Conservation (phyloP, 2,329 filamentous ascomycete species). For the Penicillium sp. region DNA sequence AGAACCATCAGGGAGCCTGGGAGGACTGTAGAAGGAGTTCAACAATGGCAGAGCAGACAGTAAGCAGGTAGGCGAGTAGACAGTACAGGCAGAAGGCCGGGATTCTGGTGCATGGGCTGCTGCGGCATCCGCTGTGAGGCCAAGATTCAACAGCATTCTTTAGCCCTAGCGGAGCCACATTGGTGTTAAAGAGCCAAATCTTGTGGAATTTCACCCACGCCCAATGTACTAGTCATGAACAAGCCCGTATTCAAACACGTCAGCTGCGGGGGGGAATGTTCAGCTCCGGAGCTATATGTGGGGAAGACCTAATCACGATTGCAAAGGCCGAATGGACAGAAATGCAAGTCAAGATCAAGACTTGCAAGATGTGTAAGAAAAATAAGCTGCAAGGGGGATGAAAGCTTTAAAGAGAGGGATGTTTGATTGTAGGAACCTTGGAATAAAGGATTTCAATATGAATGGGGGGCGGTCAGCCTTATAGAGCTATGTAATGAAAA, state of each 20-base stretch:
- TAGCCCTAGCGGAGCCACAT: constrained; percentile 25
- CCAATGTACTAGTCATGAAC: constrained; percentile 9
- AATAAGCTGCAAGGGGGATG: neutral
- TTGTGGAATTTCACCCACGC: constrained; percentile 1
- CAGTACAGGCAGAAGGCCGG: constrained; percentile 19
- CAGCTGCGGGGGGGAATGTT: constrained; percentile 15
- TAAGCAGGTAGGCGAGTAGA: constrained; percentile 23
- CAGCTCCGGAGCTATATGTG: neutral
- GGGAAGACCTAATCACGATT: neutral
- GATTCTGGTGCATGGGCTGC: constrained; percentile 37
- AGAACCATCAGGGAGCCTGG: constrained; percentile 20
- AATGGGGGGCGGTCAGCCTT: constrained; percentile 23
- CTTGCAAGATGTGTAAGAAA: neutral
- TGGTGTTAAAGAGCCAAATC: constrained; percentile 3
- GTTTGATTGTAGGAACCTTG: neutral
- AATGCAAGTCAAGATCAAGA: neutral
- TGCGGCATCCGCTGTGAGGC: constrained; percentile 45
- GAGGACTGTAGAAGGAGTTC: constrained; percentile 21
- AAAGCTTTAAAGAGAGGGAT: neutral
- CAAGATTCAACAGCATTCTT: constrained; percentile 44
- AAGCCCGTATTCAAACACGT: constrained; percentile 9
- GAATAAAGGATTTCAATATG: neutral
- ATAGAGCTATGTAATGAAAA: constrained; percentile 3
- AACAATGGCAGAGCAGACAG: constrained; percentile 27
- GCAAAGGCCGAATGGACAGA: neutral